phyloP scores from a whole-genome alignment of 352 stramenopile genomes.

The Phytophthora macrochlamydospora region DNA sequence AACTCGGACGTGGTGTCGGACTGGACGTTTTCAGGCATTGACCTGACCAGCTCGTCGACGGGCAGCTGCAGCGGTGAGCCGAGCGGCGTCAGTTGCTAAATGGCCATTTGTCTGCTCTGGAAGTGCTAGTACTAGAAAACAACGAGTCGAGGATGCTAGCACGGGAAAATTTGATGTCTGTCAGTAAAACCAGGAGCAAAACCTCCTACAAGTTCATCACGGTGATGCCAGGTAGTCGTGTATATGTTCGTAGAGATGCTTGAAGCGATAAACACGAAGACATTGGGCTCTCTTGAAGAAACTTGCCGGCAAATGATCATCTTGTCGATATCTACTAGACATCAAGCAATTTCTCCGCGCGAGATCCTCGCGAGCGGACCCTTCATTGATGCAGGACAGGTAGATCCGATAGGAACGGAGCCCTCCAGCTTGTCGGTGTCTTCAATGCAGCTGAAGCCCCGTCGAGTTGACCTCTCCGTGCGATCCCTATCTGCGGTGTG shows the following conservation, averaged over 20 bases:
- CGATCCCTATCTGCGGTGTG: neutral
- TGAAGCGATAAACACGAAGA: neutral
- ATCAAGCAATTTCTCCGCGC: too few species aligned
- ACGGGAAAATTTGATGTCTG: neutral
- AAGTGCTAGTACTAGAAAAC: too few species aligned
- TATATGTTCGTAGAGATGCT: neutral
- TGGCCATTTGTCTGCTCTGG: neutral
- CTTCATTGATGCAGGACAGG: neutral
- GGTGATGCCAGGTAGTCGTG: neutral
- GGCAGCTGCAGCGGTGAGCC: conserved; percentile 14
- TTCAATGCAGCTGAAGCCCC: too few species aligned
- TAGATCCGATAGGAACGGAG: neutral
- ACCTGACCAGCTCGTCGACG: neutral
- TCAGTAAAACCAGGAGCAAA: neutral
- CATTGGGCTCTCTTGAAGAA: neutral
- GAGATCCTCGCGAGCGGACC: too few species aligned
- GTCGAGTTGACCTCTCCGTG: neutral
- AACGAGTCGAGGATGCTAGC: neutral
- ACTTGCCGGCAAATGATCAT: neutral
- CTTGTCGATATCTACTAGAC: too few species aligned
- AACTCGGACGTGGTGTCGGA: conserved; percentile 5
- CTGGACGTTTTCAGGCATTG: conserved; percentile 6
- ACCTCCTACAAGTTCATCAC: neutral
- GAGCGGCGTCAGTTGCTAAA: conserved; percentile 12
- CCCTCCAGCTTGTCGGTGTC: neutral